phyloP scores from a whole-genome alignment of 1,139 yeast species.

The Diutina rugosa region DNA sequence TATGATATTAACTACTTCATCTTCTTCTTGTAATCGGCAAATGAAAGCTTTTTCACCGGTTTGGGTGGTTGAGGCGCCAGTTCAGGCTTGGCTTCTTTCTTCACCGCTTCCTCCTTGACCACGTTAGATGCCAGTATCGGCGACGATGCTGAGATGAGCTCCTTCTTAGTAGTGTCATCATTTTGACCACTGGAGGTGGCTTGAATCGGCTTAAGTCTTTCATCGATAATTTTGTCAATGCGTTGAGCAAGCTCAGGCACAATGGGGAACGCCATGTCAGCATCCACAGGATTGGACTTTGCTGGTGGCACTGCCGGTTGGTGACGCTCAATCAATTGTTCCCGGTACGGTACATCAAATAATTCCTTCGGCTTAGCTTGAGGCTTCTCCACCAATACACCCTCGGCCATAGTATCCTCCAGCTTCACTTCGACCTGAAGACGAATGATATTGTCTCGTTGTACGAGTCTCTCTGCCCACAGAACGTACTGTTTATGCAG shows the following conservation, averaged over 20 bases:
- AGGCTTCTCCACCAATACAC: slow-evolving; percentile 4
- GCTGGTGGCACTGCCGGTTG: background rate
- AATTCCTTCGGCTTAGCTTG: background rate
- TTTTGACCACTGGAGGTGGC: background rate
- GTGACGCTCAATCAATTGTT: slow-evolving; percentile 2
- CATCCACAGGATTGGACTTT: background rate
- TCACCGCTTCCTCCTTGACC: background rate
- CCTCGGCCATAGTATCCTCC: slow-evolving; percentile 11
- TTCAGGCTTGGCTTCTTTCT: background rate
- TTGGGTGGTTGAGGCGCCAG: slow-evolving; percentile 7
- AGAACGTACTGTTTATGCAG: slow-evolving; percentile 21
- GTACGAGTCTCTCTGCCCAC: slow-evolving; percentile 23
- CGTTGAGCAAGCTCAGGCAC: background rate
- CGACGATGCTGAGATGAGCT: background rate
- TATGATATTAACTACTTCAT: slow-evolving; percentile 22
- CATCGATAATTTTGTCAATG: background rate
- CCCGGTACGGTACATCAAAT: slow-evolving; percentile 3
- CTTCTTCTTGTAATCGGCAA: slow-evolving; percentile 74
- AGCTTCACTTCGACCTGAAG: slow-evolving; percentile 4
- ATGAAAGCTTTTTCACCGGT: slow-evolving; percentile 56
- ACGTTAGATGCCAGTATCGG: background rate
- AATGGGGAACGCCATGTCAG: background rate
- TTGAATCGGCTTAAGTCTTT: background rate
- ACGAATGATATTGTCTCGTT: slow-evolving; percentile 17
- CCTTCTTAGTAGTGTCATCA: background rate